A percentile compares a stretch with the other conserved stretches of the same genome.
These are phyloP conservation scores for Toxicodendron radicans DNA, from an alignment of 345 rosid species.

Conservation along the genomic window DNA sequence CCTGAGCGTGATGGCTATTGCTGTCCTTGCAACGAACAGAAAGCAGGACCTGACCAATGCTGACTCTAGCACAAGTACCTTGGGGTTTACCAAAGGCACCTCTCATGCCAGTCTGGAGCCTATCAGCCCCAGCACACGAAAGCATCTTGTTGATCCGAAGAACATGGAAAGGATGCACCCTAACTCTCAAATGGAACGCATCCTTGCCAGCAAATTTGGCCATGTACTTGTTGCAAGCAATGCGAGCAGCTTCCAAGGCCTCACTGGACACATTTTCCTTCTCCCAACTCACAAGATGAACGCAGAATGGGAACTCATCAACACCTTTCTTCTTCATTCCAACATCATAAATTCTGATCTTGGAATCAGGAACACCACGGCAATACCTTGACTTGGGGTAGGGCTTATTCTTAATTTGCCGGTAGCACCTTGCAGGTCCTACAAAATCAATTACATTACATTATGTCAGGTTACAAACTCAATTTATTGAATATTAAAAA, in stretches of 20 bases:
- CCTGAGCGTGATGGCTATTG: slow-evolving; percentile 51
- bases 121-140: slow-evolving; percentile 65
- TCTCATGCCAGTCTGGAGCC: slow-evolving; percentile 64
- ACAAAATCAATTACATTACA: not conserved
- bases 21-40: slow-evolving; percentile 59
- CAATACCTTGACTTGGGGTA: slow-evolving; percentile 56
- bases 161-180: slow-evolving; percentile 65
- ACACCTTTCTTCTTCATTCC: slow-evolving; percentile 68
- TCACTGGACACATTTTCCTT: slow-evolving; percentile 60
- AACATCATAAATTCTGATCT: slow-evolving; percentile 60
- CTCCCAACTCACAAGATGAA: slow-evolving; percentile 59
- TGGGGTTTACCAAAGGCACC: slow-evolving; percentile 66
- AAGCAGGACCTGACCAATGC: slow-evolving; percentile 52
- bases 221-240: slow-evolving; percentile 64
- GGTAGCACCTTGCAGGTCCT: slow-evolving; percentile 41
- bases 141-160: slow-evolving; percentile 63
- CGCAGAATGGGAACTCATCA: slow-evolving; percentile 60
- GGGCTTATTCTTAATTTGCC: slow-evolving; percentile 58
- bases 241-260: slow-evolving; percentile 59
- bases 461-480: not conserved
- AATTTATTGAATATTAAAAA: too few species aligned
- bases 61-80: slow-evolving; percentile 52
- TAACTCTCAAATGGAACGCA: slow-evolving; percentile 59
- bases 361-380: slow-evolving; percentile 61
- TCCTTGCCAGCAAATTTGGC: slow-evolving; percentile 57